Percentiles rank a stretch among this genome's conserved stretches.
Evolutionary conservation across 106 monocot species (phyloP).

Genomic region (Phalaenopsis equestris): DNA sequence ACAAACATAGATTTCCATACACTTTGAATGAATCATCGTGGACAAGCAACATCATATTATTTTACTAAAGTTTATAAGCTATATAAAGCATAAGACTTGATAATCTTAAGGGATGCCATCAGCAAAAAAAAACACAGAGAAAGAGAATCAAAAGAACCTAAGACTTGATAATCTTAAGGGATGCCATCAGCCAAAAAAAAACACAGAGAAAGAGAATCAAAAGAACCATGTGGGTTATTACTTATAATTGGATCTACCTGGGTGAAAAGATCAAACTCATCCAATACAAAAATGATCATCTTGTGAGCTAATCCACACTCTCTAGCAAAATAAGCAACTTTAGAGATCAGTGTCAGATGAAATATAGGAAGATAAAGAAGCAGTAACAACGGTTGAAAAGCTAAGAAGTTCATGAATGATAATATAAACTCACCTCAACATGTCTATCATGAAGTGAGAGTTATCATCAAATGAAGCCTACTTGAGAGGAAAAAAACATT

Average conservation of each 20-base stretch:
- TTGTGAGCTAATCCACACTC: conserved; percentile 94
- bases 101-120: background rate
- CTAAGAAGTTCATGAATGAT: background rate
- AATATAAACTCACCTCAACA: conserved; percentile 52
- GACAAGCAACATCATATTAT: background rate
- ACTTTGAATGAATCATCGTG: background rate
- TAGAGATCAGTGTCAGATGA: conserved; percentile 1
- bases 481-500: conserved; percentile 7
- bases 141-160: background rate
- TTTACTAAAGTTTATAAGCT: background rate
- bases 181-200: background rate
- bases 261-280: conserved; percentile 91
- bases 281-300: conserved; percentile 62
- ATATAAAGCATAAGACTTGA: background rate
- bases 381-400: background rate
- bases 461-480: conserved; percentile 96
- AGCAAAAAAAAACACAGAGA: background rate
- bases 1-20: background rate
- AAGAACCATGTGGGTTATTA: background rate
- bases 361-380: background rate
- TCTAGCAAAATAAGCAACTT: conserved; percentile 26
- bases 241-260: conserved; percentile 39
- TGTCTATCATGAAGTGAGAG: conserved; percentile 77
- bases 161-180: background rate
- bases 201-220: background rate